These are phyloP conservation scores for Linnemannia hyalina DNA, from an alignment of 192 early-diverging fungal genomes.

Conservation along the genomic window DNA sequence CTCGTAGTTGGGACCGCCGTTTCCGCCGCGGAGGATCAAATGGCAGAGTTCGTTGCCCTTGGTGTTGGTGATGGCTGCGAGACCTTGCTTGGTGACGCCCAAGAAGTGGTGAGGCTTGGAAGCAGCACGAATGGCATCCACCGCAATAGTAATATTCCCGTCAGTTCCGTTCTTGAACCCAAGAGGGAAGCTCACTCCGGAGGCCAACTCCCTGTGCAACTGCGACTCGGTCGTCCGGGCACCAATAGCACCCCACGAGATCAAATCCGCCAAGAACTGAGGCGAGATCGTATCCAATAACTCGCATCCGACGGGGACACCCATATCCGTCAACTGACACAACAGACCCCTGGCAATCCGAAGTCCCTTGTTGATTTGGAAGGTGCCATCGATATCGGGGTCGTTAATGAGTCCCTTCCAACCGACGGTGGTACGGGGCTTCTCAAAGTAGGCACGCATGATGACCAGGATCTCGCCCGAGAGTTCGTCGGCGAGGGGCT, in stretches of 20 bases:
- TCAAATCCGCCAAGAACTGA: conserved; percentile 93
- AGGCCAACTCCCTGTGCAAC: conserved; percentile 94
- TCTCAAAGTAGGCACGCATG: conserved; percentile 99
- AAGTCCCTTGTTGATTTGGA: conserved; percentile 97
- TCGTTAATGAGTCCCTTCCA: conserved; percentile 92
- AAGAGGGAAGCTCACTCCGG: conserved; percentile 95
- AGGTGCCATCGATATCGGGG: conserved; percentile 82
- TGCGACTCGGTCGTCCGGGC: conserved; percentile 97
- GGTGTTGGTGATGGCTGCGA: conserved; percentile 91
- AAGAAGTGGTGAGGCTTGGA: conserved; percentile 90
- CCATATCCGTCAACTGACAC: conserved; percentile 82
- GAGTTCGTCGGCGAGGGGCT: conserved; percentile 66
- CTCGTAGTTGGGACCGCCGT: conserved; percentile 90
- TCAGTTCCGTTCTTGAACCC: conserved; percentile 99
- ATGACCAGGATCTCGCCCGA: conserved; percentile 87
- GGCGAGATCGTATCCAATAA: conserved; percentile 96
- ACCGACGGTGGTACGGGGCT: conserved; percentile 96
- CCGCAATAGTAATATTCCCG: conserved; percentile 83
- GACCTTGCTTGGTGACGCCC: conserved; percentile 94
- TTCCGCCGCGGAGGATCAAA: conserved; percentile 92
- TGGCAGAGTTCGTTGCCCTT: conserved; percentile 88
- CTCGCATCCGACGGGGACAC: conserved; percentile 91
- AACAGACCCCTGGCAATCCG: conserved; percentile 86
- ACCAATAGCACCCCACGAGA: conserved; percentile 98
- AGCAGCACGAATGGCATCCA: conserved; percentile 81